Evolutionary conservation across 805 yeast species (phyloP).

Genomic region (Maudiozyma turicensis): DNA sequence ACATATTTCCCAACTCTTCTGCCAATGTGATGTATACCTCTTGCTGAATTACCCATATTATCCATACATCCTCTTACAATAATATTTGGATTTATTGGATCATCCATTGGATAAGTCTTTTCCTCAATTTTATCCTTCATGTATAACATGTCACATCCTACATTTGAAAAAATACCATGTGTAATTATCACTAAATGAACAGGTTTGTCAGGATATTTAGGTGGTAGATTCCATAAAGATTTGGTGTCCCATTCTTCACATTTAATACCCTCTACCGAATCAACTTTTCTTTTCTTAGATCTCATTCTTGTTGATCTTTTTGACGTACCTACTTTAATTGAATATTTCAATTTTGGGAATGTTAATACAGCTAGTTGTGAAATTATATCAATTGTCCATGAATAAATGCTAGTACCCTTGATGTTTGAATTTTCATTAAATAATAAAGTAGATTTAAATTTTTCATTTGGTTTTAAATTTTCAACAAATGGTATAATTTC

Average conservation of each 20-base stretch:
- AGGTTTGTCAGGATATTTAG: conserved; percentile 40
- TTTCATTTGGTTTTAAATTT: conserved; percentile 62
- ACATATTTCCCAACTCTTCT: conserved; percentile 68
- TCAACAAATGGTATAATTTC: conserved; percentile 38
- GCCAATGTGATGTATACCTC: conserved; percentile 81
- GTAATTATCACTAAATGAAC: conserved; percentile 78
- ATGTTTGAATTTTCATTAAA: conserved; percentile 35
- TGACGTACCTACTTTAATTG: conserved; percentile 47
- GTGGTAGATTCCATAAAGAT: conserved; percentile 70
- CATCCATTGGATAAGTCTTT: conserved; percentile 12
- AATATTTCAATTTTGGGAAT: conserved; percentile 58
- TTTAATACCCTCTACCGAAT: conserved; percentile 6
- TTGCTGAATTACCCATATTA: conserved; percentile 79
- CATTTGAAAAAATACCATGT: conserved; percentile 88
- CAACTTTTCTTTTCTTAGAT: conserved; percentile 4
- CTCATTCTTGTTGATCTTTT: conserved; percentile 11
- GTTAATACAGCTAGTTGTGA: conserved; percentile 72
- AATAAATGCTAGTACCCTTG: conserved; percentile 31
- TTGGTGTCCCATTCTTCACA: conserved; percentile 43
- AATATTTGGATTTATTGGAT: conserved; percentile 37
- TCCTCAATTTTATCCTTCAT: conserved; percentile 70
- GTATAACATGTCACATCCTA: conserved; percentile 83
- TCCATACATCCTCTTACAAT: conserved; percentile 76
- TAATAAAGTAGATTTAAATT: conserved; percentile 46
- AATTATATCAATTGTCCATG: conserved; percentile 73